Conservation (phyloP, 768 basidiomycete genomes). For the Lanmaoa pseudosensibilis region DNA sequence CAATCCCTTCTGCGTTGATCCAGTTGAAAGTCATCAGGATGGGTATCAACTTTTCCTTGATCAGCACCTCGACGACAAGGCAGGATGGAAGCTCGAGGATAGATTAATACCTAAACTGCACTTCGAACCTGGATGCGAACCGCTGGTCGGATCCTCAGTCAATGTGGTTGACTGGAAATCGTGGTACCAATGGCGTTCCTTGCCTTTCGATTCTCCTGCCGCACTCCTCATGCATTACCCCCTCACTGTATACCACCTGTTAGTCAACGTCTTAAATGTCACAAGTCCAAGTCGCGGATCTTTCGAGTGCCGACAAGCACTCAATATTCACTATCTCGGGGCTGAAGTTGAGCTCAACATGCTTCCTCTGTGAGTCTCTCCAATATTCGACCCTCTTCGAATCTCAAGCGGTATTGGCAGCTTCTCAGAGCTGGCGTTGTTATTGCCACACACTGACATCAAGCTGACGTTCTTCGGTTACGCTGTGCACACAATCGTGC, state of each 20-base stretch:
- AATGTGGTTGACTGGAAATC: constrained; percentile 42
- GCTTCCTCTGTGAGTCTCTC: constrained; percentile 39
- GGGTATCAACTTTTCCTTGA: constrained; percentile 36
- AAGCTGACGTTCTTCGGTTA: constrained; percentile 43
- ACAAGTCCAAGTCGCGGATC: constrained; percentile 25
- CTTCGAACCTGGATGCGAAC: constrained; percentile 30
- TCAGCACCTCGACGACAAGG: constrained; percentile 31
- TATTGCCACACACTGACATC: constrained; percentile 46
- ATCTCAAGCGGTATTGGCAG: constrained; percentile 23
- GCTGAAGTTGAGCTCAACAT: constrained; percentile 42
- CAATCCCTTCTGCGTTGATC: constrained; percentile 5
- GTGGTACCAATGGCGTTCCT: constrained; percentile 46
- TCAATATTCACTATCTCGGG: constrained; percentile 40
- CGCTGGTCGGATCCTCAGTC: constrained; percentile 24
- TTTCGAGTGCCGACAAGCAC: constrained; percentile 23
- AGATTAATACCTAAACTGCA: constrained; percentile 36
- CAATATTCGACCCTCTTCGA: not conserved
- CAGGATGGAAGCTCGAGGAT: constrained; percentile 39
- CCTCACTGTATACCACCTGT: constrained; percentile 40
- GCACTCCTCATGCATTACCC: constrained; percentile 47
- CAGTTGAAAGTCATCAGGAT: constrained; percentile 28
- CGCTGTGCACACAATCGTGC: constrained; percentile 32
- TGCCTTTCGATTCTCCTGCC: constrained; percentile 44
- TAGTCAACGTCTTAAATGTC: constrained; percentile 36
- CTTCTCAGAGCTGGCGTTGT: constrained; percentile 46